Evolutionary conservation across 345 rosid species (phyloP), one percentile per base, ranked within the genome.

Genomic region (Passiflora organensis): DNA sequence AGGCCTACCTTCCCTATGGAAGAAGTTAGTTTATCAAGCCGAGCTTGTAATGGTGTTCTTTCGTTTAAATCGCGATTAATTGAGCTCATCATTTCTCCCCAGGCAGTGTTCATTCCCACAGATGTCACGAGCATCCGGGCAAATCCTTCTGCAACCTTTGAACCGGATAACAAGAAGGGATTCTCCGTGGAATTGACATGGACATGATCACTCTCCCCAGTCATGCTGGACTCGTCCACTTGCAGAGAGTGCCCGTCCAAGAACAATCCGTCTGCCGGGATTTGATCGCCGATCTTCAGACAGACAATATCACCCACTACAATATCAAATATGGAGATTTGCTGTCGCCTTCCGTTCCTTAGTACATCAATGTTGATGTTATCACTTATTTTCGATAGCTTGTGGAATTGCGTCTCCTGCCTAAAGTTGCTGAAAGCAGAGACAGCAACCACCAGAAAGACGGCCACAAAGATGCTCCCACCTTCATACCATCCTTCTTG

Each of bases 191-290:
- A 50, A 52, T 60, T 46, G 32, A 62, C 58, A 45, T 47, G 63
- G 1, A 68, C 68, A 20, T 62, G 51, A 1, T 68, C 68, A 10
- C 64, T 68, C 50, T 68, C 73, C 16, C 73, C 73, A 0, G 73
- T 68, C 64, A 68, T 68, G 73, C 73, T 57, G 13, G 73, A 62
- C 43, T 68, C 73, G 22, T 68, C 73, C 43, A 68, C 48, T 25
- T 43, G 37, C 48, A 68, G 19, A 19, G 73, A 68, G 53, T 62
- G 59, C 0, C 73, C 73, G 13, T 62, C 59, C 37, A 62, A 4
- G 43, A 68, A 68, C 59, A 68, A 45, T 13, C 73, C 73, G 32
- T 68, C 73, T 0, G 73, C 73, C 18, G 73, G 55, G 56, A 68
- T 56, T 57, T 68, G 72, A 43, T 56, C 72, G 6, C 72, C 72